These are phyloP conservation scores for Arachnopeziza araneosa DNA, from an alignment of 2,329 filamentous ascomycete species.

Conservation along the genomic window DNA sequence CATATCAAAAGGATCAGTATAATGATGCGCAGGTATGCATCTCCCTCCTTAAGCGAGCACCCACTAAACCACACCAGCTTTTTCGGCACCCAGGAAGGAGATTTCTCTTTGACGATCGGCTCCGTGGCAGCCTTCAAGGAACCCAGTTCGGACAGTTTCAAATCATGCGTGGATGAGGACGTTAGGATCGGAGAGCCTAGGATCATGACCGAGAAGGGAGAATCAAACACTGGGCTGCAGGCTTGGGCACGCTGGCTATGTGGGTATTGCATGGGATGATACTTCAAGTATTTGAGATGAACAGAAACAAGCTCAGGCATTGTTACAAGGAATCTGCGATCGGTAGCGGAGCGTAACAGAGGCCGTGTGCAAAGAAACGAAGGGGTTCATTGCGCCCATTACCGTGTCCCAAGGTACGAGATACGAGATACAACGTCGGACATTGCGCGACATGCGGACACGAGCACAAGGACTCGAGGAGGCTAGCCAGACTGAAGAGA, in stretches of 20 bases:
- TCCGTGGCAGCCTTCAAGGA: conserved; percentile 45
- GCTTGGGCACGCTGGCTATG: neutral
- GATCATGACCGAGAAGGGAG: neutral
- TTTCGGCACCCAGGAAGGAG: conserved; percentile 67
- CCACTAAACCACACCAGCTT: conserved; percentile 42
- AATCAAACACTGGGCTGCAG: neutral
- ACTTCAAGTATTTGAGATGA: neutral
- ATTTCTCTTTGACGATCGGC: conserved; percentile 53
- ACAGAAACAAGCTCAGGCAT: neutral
- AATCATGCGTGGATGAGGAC: conserved; percentile 13
- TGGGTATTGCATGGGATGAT: neutral
- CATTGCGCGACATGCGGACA: neutral
- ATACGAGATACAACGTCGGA: neutral
- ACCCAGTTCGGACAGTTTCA: neutral
- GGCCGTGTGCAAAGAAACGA: neutral
- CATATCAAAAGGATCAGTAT: conserved; percentile 63
- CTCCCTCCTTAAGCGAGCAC: neutral
- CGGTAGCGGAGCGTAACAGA: neutral
- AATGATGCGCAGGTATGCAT: conserved; percentile 71
- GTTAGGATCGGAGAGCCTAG: neutral
- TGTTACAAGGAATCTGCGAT: neutral
- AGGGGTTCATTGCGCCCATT: neutral
- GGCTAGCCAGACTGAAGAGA: neutral
- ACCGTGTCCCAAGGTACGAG: neutral
- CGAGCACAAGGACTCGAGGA: neutral